phyloP scores from a whole-genome alignment of 2,329 filamentous ascomycete genomes.

The Phaeosphaeria sp. region DNA sequence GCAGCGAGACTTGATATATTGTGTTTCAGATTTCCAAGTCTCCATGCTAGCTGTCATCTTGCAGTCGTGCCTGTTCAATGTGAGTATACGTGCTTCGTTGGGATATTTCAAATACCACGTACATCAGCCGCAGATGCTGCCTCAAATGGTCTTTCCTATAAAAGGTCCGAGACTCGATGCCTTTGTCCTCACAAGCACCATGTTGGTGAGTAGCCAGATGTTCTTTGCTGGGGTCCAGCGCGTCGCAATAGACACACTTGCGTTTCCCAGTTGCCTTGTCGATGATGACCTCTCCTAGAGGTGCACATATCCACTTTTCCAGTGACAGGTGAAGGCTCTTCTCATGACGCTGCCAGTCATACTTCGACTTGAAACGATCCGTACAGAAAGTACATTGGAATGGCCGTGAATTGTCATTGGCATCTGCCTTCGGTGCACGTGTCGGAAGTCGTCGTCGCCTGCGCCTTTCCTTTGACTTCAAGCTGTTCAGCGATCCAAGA shows the following conservation, averaged over 20 bases:
- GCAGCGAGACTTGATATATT: slow-evolving; percentile 61
- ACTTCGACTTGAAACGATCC: slow-evolving; percentile 49
- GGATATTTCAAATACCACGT: slow-evolving; percentile 2
- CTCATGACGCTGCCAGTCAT: slow-evolving; percentile 51
- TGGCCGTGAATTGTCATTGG: slow-evolving; percentile 27
- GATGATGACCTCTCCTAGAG: slow-evolving; percentile 62
- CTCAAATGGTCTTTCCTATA: slow-evolving; percentile 69
- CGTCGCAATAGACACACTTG: slow-evolving; percentile 66
- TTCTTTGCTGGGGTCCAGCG: slow-evolving; percentile 58
- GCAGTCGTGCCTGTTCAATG: slow-evolving; percentile 53
- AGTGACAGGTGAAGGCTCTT: slow-evolving; percentile 48
- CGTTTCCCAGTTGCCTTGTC: slow-evolving; percentile 63
- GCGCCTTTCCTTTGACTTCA: slow-evolving; percentile 62
- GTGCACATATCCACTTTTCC: slow-evolving; percentile 62
- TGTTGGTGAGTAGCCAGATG: slow-evolving; percentile 68
- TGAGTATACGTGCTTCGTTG: background rate
- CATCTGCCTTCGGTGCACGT: slow-evolving; percentile 37
- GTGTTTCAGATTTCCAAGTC: slow-evolving; percentile 66
- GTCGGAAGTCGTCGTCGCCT: slow-evolving; percentile 59
- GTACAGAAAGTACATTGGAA: slow-evolving; percentile 51
- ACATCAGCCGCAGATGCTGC: slow-evolving; percentile 65
- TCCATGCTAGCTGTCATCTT: slow-evolving; percentile 69
- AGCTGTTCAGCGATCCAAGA: slow-evolving; percentile 62
- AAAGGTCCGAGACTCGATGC: slow-evolving; percentile 66
- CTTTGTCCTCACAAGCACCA: slow-evolving; percentile 70